These are phyloP conservation scores for Sanchytrium tribonematis DNA, from an alignment of 371 early-diverging fungal species.

Conservation along the genomic window DNA sequence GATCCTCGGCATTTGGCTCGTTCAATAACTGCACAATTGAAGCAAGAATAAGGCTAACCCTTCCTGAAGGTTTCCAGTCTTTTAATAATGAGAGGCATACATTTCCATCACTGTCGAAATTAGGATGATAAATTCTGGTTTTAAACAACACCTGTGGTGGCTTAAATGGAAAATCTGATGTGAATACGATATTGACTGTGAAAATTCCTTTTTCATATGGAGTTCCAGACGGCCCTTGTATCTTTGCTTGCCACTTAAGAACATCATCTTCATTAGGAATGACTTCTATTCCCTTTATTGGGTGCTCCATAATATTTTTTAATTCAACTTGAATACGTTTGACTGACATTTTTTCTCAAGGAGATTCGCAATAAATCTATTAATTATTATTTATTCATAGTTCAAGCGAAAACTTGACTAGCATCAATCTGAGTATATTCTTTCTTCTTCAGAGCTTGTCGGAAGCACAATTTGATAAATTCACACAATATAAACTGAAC, in stretches of 20 bases:
- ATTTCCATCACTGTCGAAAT: conserved; percentile 58
- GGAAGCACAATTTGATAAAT: background rate
- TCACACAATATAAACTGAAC: background rate
- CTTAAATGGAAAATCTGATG: conserved; percentile 69
- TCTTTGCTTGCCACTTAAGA: background rate
- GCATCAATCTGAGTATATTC: too few species aligned
- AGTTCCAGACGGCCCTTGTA: conserved; percentile 11
- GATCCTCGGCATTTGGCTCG: conserved; percentile 70
- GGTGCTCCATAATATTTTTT: background rate
- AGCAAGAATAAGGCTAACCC: conserved; percentile 35
- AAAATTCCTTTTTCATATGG: conserved; percentile 64
- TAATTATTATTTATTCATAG: too few species aligned
- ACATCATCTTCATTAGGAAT: background rate
- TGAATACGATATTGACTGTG: conserved; percentile 43
- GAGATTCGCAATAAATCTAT: too few species aligned
- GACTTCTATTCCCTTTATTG: background rate
- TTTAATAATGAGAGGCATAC: conserved; percentile 25
- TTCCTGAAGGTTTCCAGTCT: conserved; percentile 73
- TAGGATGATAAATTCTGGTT: conserved; percentile 74
- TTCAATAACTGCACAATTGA: conserved; percentile 37
- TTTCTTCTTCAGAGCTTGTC: background rate
- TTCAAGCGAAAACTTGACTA: too few species aligned
- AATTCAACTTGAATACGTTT: background rate
- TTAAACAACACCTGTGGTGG: conserved; percentile 62
- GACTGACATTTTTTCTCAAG: background rate